A percentile compares a stretch with the other conserved stretches of the same genome.
These are phyloP conservation scores for Triticum timopheevii DNA, from an alignment of 176 grass and related monocot genomes.

Conservation along the genomic window DNA sequence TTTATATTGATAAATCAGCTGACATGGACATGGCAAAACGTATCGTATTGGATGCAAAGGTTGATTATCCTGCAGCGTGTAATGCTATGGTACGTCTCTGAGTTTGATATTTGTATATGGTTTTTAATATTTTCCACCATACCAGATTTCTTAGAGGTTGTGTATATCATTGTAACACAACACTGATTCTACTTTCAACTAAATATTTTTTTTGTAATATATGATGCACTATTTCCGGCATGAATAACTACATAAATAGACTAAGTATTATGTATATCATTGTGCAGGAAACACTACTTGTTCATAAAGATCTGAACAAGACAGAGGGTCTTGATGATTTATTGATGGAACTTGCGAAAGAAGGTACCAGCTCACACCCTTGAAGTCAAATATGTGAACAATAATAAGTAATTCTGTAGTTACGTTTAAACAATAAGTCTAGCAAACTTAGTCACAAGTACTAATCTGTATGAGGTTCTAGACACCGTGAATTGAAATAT, in stretches of 20 bases:
- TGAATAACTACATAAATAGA: not conserved
- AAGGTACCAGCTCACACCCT: constrained; percentile 49
- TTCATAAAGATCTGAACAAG: constrained; percentile 87
- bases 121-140: not conserved
- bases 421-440: not conserved
- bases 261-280: not conserved
- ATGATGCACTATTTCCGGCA: not conserved
- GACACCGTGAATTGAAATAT: not conserved
- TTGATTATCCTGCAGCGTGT: constrained; percentile 98
- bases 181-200: no score
- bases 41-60: constrained; percentile 88
- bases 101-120: not conserved
- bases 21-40: constrained; percentile 92
- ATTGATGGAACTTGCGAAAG: constrained; percentile 68
- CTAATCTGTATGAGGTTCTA: not conserved
- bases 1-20: constrained; percentile 97
- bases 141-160: no score
- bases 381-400: not conserved
- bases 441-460: not conserved
- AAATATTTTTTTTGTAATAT: no score
- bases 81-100: constrained; percentile 89
- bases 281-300: constrained; percentile 90
- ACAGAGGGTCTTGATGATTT: constrained; percentile 80
- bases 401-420: not conserved
- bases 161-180: not conserved